phyloP scores from a whole-genome alignment of 495 filamentous ascomycete species.

The Peziza echinospora region DNA sequence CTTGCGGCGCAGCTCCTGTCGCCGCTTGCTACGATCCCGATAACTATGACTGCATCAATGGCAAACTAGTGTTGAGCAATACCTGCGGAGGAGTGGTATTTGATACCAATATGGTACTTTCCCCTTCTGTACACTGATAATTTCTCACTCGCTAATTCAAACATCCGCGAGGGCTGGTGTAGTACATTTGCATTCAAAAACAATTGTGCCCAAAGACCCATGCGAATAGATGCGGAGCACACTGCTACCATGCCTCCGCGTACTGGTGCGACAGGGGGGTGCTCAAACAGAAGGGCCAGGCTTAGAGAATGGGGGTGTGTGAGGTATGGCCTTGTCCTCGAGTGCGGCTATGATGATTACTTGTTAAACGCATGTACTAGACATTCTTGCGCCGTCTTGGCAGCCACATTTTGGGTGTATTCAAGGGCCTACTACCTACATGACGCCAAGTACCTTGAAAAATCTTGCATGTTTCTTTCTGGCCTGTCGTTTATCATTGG shows the following conservation, averaged over 20 bases:
- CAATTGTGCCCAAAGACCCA: conserved; percentile 8
- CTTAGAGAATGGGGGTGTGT: no score
- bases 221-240: conserved; percentile 11
- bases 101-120: conserved; percentile 13
- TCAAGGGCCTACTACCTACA: no score
- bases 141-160: neutral
- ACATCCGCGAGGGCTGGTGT: no score
- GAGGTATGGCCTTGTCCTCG: no score
- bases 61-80: conserved; percentile 8
- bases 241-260: conserved; percentile 11
- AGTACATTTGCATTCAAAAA: conserved; percentile 15
- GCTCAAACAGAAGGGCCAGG: conserved; percentile 8
- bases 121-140: neutral
- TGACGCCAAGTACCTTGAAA: no score
- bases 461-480: no score
- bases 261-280: conserved; percentile 10
- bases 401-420: no score
- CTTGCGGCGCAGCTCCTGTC: neutral
- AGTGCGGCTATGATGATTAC: no score
- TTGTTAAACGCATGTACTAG: no score
- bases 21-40: conserved; percentile 13
- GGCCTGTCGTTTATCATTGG: no score
- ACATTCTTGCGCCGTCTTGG: no score
- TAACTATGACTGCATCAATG: conserved; percentile 11
- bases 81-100: conserved; percentile 9